These are phyloP conservation scores for Globisporangium cederbergense DNA, from an alignment of 352 stramenopile species.

Conservation along the genomic window DNA sequence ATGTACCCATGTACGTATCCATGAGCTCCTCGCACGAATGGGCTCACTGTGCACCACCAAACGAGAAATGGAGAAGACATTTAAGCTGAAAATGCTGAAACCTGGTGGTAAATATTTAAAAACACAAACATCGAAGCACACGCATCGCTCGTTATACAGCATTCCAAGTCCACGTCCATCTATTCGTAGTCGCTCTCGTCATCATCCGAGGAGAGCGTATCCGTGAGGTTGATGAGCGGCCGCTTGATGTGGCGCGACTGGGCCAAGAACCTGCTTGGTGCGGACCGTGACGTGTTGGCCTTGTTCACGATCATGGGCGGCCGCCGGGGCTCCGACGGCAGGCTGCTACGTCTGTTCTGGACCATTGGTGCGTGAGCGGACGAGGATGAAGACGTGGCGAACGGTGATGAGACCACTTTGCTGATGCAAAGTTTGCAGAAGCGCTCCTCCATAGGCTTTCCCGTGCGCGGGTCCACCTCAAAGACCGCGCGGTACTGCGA, in stretches of 20 bases:
- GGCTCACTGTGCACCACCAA: too few relatives aligned
- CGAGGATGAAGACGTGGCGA: background rate
- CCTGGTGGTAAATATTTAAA: background rate
- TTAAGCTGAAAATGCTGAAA: too few relatives aligned
- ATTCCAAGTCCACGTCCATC: background rate
- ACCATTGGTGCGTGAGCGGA: background rate
- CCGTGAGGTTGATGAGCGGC: background rate
- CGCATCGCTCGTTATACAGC: background rate
- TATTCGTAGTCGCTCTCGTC: background rate
- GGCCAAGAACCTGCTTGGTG: slow-evolving; percentile 7
- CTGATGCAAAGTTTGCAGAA: slow-evolving; percentile 19
- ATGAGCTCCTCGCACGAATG: too few relatives aligned
- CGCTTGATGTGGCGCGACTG: slow-evolving; percentile 15
- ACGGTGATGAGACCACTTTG: slow-evolving; percentile 7
- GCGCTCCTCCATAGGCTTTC: slow-evolving; percentile 2
- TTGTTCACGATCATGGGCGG: slow-evolving; percentile 3
- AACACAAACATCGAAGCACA: background rate
- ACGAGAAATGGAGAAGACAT: too few relatives aligned
- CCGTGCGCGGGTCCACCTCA: slow-evolving; percentile 10
- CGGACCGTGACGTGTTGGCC: background rate
- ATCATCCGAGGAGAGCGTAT: slow-evolving; percentile 8
- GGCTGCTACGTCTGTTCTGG: background rate
- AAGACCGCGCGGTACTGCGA: slow-evolving; percentile 10
- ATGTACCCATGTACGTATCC: too few relatives aligned
- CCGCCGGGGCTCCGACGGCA: slow-evolving; percentile 6